phyloP scores from a whole-genome alignment of 768 basidiomycete genomes.

The Grammothele lineata region DNA sequence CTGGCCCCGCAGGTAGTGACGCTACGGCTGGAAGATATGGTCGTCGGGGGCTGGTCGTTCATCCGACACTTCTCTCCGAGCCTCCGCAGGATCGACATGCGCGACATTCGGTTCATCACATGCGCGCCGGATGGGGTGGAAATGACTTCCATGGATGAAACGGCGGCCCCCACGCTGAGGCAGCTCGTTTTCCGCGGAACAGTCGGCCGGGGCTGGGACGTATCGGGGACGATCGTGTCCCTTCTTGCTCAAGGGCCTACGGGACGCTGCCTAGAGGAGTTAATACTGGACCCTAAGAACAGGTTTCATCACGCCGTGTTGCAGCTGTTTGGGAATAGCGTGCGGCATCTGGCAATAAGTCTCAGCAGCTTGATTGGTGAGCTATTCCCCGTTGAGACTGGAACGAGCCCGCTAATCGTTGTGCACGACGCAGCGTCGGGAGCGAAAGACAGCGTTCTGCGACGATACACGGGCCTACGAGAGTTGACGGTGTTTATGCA shows the following conservation, averaged over 20 bases:
- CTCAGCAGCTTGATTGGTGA: not conserved
- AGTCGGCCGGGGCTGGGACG: not conserved
- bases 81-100: no score
- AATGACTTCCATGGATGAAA: not conserved
- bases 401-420: no score
- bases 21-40: no score
- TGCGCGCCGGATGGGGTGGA: no score
- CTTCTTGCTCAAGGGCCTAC: not conserved
- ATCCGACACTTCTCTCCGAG: no score
- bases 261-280: not conserved
- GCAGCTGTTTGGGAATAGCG: not conserved
- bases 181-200: no score
- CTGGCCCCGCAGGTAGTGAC: no score
- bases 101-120: no score
- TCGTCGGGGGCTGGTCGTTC: no score
- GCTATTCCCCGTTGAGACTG: not conserved
- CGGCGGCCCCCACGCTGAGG: no score
- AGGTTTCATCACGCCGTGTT: not conserved
- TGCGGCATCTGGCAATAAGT: not conserved
- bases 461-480: conserved; percentile 1
- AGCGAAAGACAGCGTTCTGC: not conserved
- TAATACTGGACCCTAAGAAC: not conserved
- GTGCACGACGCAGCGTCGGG: not conserved
- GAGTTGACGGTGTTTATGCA: conserved; percentile 3
- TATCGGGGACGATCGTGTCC: not conserved